phyloP scores from a whole-genome alignment of 192 early-diverging fungal species.

The Lobosporangium transversale region DNA sequence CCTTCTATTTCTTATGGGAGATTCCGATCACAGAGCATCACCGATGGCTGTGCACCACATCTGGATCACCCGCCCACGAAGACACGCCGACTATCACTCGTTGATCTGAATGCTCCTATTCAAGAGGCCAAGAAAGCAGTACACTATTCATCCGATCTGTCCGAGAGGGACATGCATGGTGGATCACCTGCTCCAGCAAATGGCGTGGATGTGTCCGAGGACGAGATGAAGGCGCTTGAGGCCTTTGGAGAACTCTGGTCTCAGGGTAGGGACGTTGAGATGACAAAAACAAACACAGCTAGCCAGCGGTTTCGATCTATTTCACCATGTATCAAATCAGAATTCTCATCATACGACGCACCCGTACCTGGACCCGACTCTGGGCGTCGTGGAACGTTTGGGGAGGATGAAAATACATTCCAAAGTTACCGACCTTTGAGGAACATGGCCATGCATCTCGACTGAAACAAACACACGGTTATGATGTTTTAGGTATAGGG shows the following conservation, averaged over 20 bases:
- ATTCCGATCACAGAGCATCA: constrained; percentile 36
- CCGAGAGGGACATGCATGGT: too few relatives aligned
- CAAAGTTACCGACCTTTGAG: not conserved
- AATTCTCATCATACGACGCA: constrained; percentile 1
- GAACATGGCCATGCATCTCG: not conserved
- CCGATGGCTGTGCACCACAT: not conserved
- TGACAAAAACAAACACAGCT: not conserved
- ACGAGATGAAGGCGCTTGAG: constrained; percentile 43
- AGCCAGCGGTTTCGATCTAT: constrained; percentile 3
- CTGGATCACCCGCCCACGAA: constrained; percentile 7
- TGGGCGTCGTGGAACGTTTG: constrained; percentile 19
- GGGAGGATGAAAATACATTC: not conserved
- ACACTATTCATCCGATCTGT: constrained; percentile 23
- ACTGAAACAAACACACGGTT: too few relatives aligned
- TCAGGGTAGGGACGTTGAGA: constrained; percentile 41
- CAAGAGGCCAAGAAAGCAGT: constrained; percentile 28
- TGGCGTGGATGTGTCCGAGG: constrained; percentile 42
- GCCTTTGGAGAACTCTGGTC: constrained; percentile 53
- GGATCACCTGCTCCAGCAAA: not conserved
- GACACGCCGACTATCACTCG: constrained; percentile 39
- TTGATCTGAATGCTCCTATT: constrained; percentile 43
- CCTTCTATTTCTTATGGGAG: constrained; percentile 16
- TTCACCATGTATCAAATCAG: not conserved
- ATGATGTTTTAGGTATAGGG: too few relatives aligned
- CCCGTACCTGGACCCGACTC: constrained; percentile 27